phyloP scores from a whole-genome alignment of 1,139 yeast genomes.

The Yamadazyma membranifaciens region DNA sequence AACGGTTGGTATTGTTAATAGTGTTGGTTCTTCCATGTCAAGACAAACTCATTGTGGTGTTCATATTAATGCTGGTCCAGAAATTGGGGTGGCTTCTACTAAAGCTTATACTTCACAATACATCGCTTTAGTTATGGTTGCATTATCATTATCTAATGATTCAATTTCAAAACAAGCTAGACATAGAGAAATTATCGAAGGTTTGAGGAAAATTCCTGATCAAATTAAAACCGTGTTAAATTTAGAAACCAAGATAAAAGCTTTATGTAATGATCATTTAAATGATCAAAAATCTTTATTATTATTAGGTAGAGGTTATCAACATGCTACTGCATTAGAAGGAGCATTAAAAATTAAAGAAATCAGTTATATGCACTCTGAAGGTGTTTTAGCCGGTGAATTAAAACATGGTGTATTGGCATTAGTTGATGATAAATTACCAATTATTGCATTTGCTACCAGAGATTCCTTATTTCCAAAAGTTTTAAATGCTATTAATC shows the following conservation, averaged over 20 bases:
- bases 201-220: slow-evolving; percentile 78
- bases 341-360: slow-evolving; percentile 98
- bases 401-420: slow-evolving; percentile 98
- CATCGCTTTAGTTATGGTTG: slow-evolving; percentile 96
- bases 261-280: slow-evolving; percentile 69
- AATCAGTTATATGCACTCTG: slow-evolving; percentile 98
- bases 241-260: slow-evolving; percentile 72
- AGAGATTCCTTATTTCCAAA: slow-evolving; percentile 96
- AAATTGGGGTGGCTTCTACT: slow-evolving; percentile 99
- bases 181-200: slow-evolving; percentile 83
- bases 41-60: slow-evolving; percentile 98
- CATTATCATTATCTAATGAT: slow-evolving; percentile 89
- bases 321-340: slow-evolving; percentile 94
- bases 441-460: slow-evolving; percentile 96
- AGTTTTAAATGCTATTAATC: slow-evolving; percentile 93
- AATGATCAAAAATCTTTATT: slow-evolving; percentile 83
- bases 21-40: slow-evolving; percentile 95
- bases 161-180: slow-evolving; percentile 74
- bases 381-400: slow-evolving; percentile 99
- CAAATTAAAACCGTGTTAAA: slow-evolving; percentile 78
- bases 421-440: slow-evolving; percentile 88
- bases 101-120: slow-evolving; percentile 98
- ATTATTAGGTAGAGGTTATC: slow-evolving; percentile 96
- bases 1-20: slow-evolving; percentile 90
- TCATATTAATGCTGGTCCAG: slow-evolving; percentile 99